A percentile compares a stretch with the other conserved stretches of the same genome.
Conservation (phyloP, 1,284 basidiomycete genomes). For the Moesziomyces aphidis region DNA sequence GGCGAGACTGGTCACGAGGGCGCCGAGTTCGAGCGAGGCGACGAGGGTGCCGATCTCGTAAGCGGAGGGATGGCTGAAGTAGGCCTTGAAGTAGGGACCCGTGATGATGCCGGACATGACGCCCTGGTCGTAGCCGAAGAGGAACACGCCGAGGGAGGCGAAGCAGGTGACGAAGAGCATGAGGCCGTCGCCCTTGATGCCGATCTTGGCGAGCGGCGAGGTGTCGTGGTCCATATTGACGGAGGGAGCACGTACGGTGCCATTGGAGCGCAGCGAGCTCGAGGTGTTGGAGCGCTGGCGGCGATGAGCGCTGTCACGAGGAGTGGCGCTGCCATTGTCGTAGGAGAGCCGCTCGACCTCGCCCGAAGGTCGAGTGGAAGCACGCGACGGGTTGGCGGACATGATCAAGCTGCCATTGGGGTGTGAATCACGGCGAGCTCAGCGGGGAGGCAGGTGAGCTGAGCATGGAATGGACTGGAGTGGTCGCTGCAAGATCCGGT, state of each 20-base stretch:
- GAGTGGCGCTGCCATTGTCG: constrained; percentile 13
- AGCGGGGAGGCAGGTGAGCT: neutral
- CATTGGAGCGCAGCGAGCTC: constrained; percentile 28
- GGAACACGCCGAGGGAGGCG: constrained; percentile 86
- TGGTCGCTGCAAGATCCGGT: neutral
- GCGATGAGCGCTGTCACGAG: constrained; percentile 18
- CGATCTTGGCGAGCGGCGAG: constrained; percentile 55
- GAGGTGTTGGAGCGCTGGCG: constrained; percentile 28
- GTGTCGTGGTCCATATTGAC: constrained; percentile 46
- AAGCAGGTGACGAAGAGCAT: constrained; percentile 74
- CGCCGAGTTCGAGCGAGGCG: constrained; percentile 87
- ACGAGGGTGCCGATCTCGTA: constrained; percentile 77
- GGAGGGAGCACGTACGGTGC: constrained; percentile 32
- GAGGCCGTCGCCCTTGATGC: constrained; percentile 60
- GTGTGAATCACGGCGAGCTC: neutral
- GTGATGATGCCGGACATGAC: constrained; percentile 82
- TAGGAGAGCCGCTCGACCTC: constrained; percentile 33
- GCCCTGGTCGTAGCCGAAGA: constrained; percentile 73
- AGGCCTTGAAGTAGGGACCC: constrained; percentile 84
- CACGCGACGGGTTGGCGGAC: constrained; percentile 29
- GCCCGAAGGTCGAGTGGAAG: constrained; percentile 32
- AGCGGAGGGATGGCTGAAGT: constrained; percentile 74
- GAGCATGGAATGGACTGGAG: neutral
- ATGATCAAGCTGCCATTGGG: constrained; percentile 9
- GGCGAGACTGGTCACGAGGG: constrained; percentile 81